Evolutionary conservation across 2,329 filamentous ascomycete genomes (phyloP), one percentile per base, ranked within the genome.

Genomic region (Fusarium pseudoanthophilum): DNA sequence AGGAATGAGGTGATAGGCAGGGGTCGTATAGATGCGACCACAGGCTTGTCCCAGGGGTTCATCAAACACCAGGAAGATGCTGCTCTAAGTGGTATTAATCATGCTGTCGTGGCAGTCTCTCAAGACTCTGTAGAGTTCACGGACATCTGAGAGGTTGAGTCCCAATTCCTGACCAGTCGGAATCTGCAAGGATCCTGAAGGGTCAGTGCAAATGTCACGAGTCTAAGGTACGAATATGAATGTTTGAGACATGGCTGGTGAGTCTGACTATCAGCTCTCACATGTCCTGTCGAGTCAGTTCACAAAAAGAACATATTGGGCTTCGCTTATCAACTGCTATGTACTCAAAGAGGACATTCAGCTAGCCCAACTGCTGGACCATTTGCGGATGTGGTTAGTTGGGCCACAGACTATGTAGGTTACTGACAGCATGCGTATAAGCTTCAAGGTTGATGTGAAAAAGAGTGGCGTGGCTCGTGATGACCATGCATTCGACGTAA

Each of bases 91-190:
- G 18, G 49, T 60, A 74, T 68, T 34, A 43, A 45, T 32, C 40
- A 51, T 62, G 67, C 67, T 74, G 62, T 74, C 71, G 71, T 73
- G 71, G 67, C 71, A 73, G 64, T 48, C 46, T 71, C 71, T 67
- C 37, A 48, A 49, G 51, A 37, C 60, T 56, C 51, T 69, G 45
- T 48, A 56, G 51, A 73, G 58, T 58, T 51, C 61, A 60, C 43
- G 56, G 66, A 40, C 58, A 66, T 30, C 39, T 67, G 43, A 70
- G 71, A 56, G 37, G 36, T 46, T 51, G 69, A 64, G 59, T 66
- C 60, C 69, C 48, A 65, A 60, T 64, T 34, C 49, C 57, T 58
- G 61, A 60, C 75, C 75, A 77, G 68, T 73, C 68, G 64, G 60
- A 64, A 77, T 59, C 60, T 60, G 61, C 67, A 57, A 68, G 59